Evolutionary conservation across 192 early-diverging fungal genomes (phyloP).

Genomic region (Piromyces sp.): DNA sequence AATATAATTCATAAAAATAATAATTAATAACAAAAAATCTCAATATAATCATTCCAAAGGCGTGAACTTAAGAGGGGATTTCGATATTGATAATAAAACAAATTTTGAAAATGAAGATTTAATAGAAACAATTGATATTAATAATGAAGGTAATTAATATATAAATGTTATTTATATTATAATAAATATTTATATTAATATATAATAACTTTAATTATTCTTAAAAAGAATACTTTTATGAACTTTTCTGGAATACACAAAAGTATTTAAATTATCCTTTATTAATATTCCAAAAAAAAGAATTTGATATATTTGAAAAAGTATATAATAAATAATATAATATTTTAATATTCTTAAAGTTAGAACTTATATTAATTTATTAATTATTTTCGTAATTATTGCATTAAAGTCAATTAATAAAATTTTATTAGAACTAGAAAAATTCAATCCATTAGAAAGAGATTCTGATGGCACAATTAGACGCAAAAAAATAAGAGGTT

Average conservation of each 20-base stretch:
- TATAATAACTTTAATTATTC: too few relatives aligned
- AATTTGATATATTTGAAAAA: conserved; percentile 4
- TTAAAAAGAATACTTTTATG: background rate
- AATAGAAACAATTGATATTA: conserved; percentile 24
- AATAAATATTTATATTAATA: too few relatives aligned
- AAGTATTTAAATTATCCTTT: conserved; percentile 3
- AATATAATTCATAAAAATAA: too few relatives aligned
- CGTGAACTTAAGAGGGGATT: conserved; percentile 78
- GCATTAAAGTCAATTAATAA: conserved; percentile 4
- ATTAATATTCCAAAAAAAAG: conserved; percentile 2
- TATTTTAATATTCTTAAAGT: background rate
- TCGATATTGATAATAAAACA: conserved; percentile 52
- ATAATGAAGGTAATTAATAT: conserved; percentile 12
- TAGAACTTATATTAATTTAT: too few relatives aligned
- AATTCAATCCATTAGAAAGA: conserved; percentile 3
- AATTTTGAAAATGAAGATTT: conserved; percentile 12
- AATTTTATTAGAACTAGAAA: conserved; percentile 7
- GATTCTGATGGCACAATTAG: background rate
- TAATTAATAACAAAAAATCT: too few relatives aligned
- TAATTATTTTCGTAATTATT: too few relatives aligned
- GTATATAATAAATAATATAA: conserved; percentile 9
- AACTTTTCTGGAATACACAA: background rate
- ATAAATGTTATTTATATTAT: too few relatives aligned
- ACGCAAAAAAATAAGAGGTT: conserved; percentile 4
- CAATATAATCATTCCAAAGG: conserved; percentile 18